phyloP scores from a whole-genome alignment of 75 land plant species.

The Azolla pinnata region DNA sequence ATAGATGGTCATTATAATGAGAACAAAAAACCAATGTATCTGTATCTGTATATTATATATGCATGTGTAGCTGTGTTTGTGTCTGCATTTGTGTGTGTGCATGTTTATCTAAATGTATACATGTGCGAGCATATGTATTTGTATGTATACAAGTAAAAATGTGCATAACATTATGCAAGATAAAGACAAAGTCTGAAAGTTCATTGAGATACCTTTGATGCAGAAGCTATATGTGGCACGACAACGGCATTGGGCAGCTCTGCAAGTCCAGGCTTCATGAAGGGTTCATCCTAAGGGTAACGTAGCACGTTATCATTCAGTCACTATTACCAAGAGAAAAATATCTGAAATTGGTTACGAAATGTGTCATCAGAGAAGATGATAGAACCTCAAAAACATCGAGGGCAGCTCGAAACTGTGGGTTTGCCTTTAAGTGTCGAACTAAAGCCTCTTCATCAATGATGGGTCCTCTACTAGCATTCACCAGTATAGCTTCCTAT shows the following conservation, averaged over 20 bases:
- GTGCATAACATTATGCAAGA: not conserved
- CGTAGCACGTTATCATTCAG: not conserved
- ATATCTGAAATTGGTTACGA: not conserved
- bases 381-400: slow-evolving; percentile 91
- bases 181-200: not conserved
- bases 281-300: slow-evolving; percentile 68
- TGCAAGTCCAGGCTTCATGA: slow-evolving; percentile 96
- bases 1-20: no score
- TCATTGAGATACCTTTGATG: slow-evolving; percentile 62
- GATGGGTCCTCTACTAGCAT: slow-evolving; percentile 94
- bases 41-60: no score
- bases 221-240: slow-evolving; percentile 96
- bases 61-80: no score
- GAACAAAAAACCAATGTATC: no score
- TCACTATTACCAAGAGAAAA: not conserved
- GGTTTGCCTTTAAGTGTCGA: slow-evolving; percentile 76
- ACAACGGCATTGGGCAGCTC: slow-evolving; percentile 80
- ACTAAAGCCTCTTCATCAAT: slow-evolving; percentile 92
- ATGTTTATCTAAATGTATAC: no score
- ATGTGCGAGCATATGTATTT: no score
- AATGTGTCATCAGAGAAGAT: not conserved
- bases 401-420: slow-evolving; percentile 92
- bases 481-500: slow-evolving; percentile 83
- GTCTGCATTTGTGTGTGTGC: no score
- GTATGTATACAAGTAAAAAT: not conserved